Evolutionary conservation across 2,329 filamentous ascomycete species (phyloP).

Genomic region (Monilinia fructicola): DNA sequence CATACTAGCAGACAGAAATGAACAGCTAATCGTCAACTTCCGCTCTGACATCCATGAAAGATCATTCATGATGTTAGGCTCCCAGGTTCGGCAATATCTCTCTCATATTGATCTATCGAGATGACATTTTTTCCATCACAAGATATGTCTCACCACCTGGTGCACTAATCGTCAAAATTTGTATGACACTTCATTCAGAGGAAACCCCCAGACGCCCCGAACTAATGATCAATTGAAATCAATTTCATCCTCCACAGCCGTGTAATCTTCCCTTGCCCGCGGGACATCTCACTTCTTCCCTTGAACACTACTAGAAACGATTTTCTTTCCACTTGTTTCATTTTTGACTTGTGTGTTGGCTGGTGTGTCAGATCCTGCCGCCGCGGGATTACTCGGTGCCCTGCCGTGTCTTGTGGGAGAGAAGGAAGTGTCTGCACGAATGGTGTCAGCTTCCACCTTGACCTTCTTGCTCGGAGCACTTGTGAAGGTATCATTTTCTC

Average conservation of each 20-base stretch:
- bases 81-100: not conserved
- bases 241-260: not conserved
- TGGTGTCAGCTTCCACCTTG: not conserved
- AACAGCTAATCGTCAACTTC: too few species aligned
- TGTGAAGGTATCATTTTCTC: too few species aligned
- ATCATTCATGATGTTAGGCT: not conserved
- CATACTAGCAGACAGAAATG: too few species aligned
- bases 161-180: not conserved
- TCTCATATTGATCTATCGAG: not conserved
- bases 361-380: not conserved
- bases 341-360: too few species aligned
- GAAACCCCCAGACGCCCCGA: not conserved
- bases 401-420: not conserved
- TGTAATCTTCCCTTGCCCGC: not conserved
- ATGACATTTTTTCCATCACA: too few species aligned
- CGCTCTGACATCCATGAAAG: too few species aligned
- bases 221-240: not conserved
- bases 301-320: not conserved
- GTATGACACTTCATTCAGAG: not conserved
- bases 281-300: too few species aligned
- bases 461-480: not conserved
- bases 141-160: not conserved
- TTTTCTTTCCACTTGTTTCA: not conserved
- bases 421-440: not conserved
- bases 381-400: too few species aligned